Conservation (phyloP, 768 basidiomycete genomes). For the Pulveroboletus ravenelii region DNA sequence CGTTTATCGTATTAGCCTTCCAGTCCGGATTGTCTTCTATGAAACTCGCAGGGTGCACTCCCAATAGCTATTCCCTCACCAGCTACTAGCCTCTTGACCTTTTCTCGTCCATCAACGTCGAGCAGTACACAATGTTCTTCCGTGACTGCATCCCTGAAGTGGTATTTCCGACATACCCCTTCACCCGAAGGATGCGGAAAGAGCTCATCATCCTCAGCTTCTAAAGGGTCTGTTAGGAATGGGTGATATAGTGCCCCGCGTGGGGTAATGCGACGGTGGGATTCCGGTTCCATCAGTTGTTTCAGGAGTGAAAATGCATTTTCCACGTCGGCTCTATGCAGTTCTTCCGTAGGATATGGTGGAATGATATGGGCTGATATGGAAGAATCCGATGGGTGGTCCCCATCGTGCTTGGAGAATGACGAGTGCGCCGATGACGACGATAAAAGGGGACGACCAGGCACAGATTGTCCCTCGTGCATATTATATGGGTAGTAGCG, state of each 20-base stretch:
- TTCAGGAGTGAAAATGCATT: conserved; percentile 73
- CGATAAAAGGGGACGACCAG: conserved; percentile 25
- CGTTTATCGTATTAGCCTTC: conserved; percentile 1
- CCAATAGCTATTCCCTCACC: conserved; percentile 57
- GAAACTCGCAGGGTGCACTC: conserved; percentile 58
- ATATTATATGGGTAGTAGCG: conserved; percentile 51
- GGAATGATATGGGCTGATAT: conserved; percentile 11
- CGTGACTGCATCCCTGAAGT: conserved; percentile 56
- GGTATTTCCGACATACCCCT: conserved; percentile 61
- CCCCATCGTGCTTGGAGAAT: conserved; percentile 11
- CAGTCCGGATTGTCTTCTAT: conserved; percentile 28
- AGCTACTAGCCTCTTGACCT: conserved; percentile 29
- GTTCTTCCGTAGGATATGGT: conserved; percentile 31
- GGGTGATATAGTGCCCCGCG: conserved; percentile 70
- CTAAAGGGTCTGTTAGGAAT: conserved; percentile 56
- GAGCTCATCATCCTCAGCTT: conserved; percentile 55
- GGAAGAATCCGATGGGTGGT: conserved; percentile 21
- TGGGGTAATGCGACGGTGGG: conserved; percentile 73
- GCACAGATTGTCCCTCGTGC: conserved; percentile 23
- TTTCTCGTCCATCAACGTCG: conserved; percentile 31
- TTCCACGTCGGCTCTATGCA: conserved; percentile 53
- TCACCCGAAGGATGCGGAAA: conserved; percentile 66
- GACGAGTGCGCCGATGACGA: conserved; percentile 33
- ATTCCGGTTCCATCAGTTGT: conserved; percentile 69
- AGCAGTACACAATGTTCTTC: conserved; percentile 52